Evolutionary conservation across 73 alveolate species (phyloP), one percentile per base, ranked within the genome.

Genomic region (Halteria grandinella): DNA sequence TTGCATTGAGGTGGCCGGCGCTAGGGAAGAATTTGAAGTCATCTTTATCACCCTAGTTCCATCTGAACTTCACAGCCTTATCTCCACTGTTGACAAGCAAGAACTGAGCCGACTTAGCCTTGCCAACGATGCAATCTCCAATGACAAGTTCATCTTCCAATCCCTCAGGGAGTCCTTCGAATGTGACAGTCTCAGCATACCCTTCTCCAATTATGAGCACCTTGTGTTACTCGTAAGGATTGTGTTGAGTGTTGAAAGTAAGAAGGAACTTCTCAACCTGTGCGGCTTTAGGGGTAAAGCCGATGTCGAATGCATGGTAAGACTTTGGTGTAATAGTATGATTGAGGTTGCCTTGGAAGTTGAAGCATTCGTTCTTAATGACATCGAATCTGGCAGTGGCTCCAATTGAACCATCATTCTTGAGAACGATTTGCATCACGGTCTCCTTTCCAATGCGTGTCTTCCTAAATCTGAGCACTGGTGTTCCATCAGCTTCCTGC

Each of bases 321-420:
- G 97, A 85, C 85, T 96, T 96, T 36, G 99, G 99, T 77, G 89
- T 89, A 48, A 96, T 80, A 12, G 99, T 93, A n/a, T 97, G 97
- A 11, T 93, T 94, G 24, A 91, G 84, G 28, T 89, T 54, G 31
- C 95, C 97, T 88, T 86, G 85, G 70, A 96, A 96, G 77, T 93
- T 83, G 86, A 95, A 96, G 51, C 93, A 79, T 54, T 96, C 98
- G 81, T 95, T 94, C 23, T 90, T 92, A 23, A 89, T 64, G 21
- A 92, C 89, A 47, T 93, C 99, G 81, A 96, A 95, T 87, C 93
- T 91, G 0, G 95, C 99, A 20, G 98, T 96, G 0, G 99, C 98
- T 6, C 99, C 98, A 27, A 96, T 96, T 20, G 93, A 89, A 24
- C 99, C 99, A 77, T 94, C 99, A 87, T 96, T 96, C 55, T 91